A percentile compares a stretch with the other conserved stretches of the same genome.
Evolutionary conservation across 2,329 filamentous ascomycete species (phyloP).

Genomic region (Ophiostoma sp.): DNA sequence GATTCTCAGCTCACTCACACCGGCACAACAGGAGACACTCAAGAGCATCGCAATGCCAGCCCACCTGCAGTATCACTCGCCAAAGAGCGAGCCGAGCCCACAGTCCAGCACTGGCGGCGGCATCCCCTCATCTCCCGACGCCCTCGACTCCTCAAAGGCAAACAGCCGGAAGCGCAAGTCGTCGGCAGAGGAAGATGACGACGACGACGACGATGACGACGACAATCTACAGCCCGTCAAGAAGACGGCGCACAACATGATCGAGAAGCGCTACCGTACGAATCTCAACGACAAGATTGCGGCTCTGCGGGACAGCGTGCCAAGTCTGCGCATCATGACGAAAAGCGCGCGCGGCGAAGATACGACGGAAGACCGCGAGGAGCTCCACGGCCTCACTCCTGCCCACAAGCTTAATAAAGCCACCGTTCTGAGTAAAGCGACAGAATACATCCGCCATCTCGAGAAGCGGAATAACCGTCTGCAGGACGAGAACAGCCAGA

Average conservation of each 20-base stretch:
- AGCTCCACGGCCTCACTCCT: constrained; percentile 73
- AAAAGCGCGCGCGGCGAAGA: constrained; percentile 65
- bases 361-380: constrained; percentile 68
- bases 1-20: constrained; percentile 44
- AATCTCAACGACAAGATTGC: constrained; percentile 98
- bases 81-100: constrained; percentile 54
- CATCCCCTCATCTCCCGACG: constrained; percentile 56
- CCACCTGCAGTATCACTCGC: constrained; percentile 55
- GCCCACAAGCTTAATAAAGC: constrained; percentile 96
- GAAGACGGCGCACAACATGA: constrained; percentile 97
- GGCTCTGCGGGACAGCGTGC: constrained; percentile 83
- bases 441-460: constrained; percentile 89
- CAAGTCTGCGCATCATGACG: constrained; percentile 77
- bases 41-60: constrained; percentile 60
- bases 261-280: constrained; percentile 92
- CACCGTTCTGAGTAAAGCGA: constrained; percentile 92
- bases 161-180: constrained; percentile 63
- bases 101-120: constrained; percentile 48
- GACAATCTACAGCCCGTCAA: constrained; percentile 58
- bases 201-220: constrained; percentile 56
- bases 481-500: constrained; percentile 69
- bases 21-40: constrained; percentile 56
- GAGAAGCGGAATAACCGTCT: constrained; percentile 84
- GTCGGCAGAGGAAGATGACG: constrained; percentile 54
- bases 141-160: constrained; percentile 40